These are phyloP conservation scores for Penicillium sp. DNA, from an alignment of 2,329 filamentous ascomycete species.

Conservation along the genomic window DNA sequence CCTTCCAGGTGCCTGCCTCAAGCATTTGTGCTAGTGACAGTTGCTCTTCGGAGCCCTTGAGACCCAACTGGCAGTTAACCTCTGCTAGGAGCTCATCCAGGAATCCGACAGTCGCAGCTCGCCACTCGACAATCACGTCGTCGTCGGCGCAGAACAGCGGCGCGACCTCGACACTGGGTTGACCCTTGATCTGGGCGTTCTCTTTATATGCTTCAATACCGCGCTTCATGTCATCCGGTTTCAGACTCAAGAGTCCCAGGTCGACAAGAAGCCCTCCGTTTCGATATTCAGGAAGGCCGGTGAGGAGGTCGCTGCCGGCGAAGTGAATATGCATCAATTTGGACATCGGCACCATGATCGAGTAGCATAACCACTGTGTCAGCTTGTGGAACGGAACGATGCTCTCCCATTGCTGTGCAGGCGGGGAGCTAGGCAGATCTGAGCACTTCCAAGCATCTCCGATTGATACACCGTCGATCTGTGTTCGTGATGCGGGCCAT, in stretches of 20 bases:
- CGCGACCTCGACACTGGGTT: constrained; percentile 68
- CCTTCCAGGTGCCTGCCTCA: constrained; percentile 98
- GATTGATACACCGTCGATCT: constrained; percentile 78
- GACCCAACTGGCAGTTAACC: constrained; percentile 63
- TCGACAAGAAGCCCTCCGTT: constrained; percentile 88
- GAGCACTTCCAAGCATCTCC: constrained; percentile 93
- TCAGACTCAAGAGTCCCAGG: constrained; percentile 74
- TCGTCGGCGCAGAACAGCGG: constrained; percentile 70
- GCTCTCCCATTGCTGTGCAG: constrained; percentile 68
- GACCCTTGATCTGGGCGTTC: constrained; percentile 68
- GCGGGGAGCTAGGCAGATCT: constrained; percentile 67
- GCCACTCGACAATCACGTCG: constrained; percentile 77
- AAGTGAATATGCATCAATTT: constrained; percentile 76
- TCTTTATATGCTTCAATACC: constrained; percentile 67
- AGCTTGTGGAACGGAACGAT: constrained; percentile 92
- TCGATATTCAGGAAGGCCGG: constrained; percentile 84
- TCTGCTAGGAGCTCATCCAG: constrained; percentile 66
- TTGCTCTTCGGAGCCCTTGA: constrained; percentile 62
- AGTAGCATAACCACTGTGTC: constrained; percentile 92
- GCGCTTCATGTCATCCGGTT: constrained; percentile 63
- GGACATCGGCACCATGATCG: constrained; percentile 86
- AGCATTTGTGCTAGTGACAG: constrained; percentile 82
- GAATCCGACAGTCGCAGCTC: constrained; percentile 70
- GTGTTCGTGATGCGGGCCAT: constrained; percentile 83
- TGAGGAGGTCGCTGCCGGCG: constrained; percentile 74